A percentile compares a stretch with the other conserved stretches of the same genome.
Conservation (phyloP, 1,284 basidiomycete species). For the Irpex lacteus region DNA sequence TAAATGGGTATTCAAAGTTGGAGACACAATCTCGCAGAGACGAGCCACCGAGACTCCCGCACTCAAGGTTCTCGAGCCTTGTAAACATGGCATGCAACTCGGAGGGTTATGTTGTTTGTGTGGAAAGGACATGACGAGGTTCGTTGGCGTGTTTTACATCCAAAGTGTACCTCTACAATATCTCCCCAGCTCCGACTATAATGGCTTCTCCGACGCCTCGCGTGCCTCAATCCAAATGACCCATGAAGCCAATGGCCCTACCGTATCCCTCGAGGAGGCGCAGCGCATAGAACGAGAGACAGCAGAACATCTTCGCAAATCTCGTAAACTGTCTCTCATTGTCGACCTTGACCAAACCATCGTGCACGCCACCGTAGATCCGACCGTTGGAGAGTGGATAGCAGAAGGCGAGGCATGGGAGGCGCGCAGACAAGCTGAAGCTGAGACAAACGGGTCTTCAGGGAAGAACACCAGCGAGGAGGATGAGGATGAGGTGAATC, state of each 20-base stretch:
- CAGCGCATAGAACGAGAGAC: slow-evolving; percentile 84
- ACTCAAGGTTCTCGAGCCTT: slow-evolving; percentile 76
- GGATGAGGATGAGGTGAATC: slow-evolving; percentile 66
- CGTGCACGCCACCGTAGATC: slow-evolving; percentile 97
- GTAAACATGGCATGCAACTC: slow-evolving; percentile 91
- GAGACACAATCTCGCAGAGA: slow-evolving; percentile 57
- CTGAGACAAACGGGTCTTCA: slow-evolving; percentile 10
- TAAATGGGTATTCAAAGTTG: slow-evolving; percentile 60
- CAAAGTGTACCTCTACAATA: slow-evolving; percentile 10
- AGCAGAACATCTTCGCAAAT: slow-evolving; percentile 71
- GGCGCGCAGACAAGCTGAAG: slow-evolving; percentile 27
- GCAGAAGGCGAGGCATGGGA: slow-evolving; percentile 79
- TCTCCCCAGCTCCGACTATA: slow-evolving; percentile 75
- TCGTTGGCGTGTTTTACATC: slow-evolving; percentile 29
- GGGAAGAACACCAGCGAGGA: slow-evolving; percentile 32
- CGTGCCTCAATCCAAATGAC: slow-evolving; percentile 85
- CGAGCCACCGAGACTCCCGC: slow-evolving; percentile 57
- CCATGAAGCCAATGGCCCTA: slow-evolving; percentile 76
- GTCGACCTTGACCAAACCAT: slow-evolving; percentile 99
- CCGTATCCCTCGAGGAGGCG: slow-evolving; percentile 83
- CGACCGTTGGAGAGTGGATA: slow-evolving; percentile 98
- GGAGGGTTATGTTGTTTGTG: slow-evolving; percentile 92
- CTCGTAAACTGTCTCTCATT: slow-evolving; percentile 87
- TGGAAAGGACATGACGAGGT: slow-evolving; percentile 93
- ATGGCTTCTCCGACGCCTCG: slow-evolving; percentile 77